A percentile compares a stretch with the other conserved stretches of the same genome.
phyloP scores from a whole-genome alignment of 306 rosid genomes.

The Glycyrrhiza uralensis region DNA sequence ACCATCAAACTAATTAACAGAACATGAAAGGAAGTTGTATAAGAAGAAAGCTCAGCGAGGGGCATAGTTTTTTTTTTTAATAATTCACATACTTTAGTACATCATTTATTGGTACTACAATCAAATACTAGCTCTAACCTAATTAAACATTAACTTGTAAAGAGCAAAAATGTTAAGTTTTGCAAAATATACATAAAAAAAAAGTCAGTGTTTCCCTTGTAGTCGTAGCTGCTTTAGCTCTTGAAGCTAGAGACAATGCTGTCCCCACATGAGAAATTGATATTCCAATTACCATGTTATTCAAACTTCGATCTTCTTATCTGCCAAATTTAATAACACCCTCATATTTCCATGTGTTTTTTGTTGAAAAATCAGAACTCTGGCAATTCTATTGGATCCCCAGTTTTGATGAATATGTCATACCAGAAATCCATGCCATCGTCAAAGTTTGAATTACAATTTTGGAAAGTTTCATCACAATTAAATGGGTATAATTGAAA shows the following conservation, averaged over 20 bases:
- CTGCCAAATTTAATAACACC: not conserved
- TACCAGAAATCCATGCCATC: constrained; percentile 90
- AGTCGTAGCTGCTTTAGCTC: not conserved
- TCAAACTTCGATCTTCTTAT: too few relatives aligned
- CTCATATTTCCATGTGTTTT: too few relatives aligned
- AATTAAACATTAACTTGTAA: not conserved
- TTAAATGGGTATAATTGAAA: constrained; percentile 28
- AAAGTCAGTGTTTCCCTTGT: constrained; percentile 15
- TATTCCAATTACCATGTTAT: too few relatives aligned
- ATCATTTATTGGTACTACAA: constrained; percentile 28
- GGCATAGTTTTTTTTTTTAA: not conserved
- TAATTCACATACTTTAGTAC: not conserved
- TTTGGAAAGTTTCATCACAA: constrained; percentile 25
- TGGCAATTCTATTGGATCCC: constrained; percentile 49
- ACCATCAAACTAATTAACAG: not conserved
- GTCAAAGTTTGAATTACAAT: constrained; percentile 26
- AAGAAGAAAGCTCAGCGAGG: not conserved
- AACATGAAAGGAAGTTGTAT: not conserved
- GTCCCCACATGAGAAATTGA: constrained; percentile 24
- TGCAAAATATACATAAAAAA: constrained; percentile 1
- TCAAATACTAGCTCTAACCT: constrained; percentile 13
- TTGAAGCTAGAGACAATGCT: not conserved
- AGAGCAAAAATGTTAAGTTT: constrained; percentile 19
- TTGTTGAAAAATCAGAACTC: constrained; percentile 43
- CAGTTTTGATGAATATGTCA: constrained; percentile 55